Percentiles rank a stretch among this genome's conserved stretches.
Evolutionary conservation across 345 rosid species (phyloP).

Genomic region (Iberis pinnata): DNA sequence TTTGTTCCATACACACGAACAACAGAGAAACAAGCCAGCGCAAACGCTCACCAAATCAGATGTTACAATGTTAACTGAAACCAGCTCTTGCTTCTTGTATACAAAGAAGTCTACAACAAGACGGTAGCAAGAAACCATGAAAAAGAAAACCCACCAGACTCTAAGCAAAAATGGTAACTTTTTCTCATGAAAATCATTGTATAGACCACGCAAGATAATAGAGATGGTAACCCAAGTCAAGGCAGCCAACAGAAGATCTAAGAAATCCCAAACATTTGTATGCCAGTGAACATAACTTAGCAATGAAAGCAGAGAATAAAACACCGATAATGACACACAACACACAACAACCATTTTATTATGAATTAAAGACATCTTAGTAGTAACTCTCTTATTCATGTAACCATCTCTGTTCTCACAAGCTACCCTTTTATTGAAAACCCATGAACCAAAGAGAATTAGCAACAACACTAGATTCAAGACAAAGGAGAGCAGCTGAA

Average conservation of each 20-base stretch:
- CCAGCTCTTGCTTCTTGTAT: conserved; percentile 21
- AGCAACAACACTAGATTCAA: conserved; percentile 43
- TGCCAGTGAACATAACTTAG: conserved; percentile 51
- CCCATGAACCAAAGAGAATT: conserved; percentile 29
- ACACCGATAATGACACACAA: conserved; percentile 46
- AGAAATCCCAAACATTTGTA: conserved; percentile 48
- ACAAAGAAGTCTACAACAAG: conserved; percentile 47
- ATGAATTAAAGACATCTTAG: conserved; percentile 18
- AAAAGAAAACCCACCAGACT: conserved; percentile 64
- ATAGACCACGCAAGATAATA: conserved; percentile 29
- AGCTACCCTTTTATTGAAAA: conserved; percentile 29
- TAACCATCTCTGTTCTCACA: conserved; percentile 24
- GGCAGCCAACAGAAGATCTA: conserved; percentile 50
- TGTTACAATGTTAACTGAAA: conserved; percentile 29
- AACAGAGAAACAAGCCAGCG: conserved; percentile 50
- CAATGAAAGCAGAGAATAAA: conserved; percentile 38
- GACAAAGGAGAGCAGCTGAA: conserved; percentile 37
- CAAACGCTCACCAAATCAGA: conserved; percentile 47
- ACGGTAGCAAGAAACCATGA: conserved; percentile 50
- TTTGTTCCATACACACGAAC: conserved; percentile 37
- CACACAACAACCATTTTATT: conserved; percentile 38
- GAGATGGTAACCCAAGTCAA: conserved; percentile 57
- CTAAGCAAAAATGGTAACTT: conserved; percentile 48
- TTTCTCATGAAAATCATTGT: conserved; percentile 24
- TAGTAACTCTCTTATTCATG: conserved; percentile 20